Evolutionary conservation across 164 flowering plant genomes (phyloP), one percentile per base, ranked within the genome.

Genomic region (Santalum album): DNA sequence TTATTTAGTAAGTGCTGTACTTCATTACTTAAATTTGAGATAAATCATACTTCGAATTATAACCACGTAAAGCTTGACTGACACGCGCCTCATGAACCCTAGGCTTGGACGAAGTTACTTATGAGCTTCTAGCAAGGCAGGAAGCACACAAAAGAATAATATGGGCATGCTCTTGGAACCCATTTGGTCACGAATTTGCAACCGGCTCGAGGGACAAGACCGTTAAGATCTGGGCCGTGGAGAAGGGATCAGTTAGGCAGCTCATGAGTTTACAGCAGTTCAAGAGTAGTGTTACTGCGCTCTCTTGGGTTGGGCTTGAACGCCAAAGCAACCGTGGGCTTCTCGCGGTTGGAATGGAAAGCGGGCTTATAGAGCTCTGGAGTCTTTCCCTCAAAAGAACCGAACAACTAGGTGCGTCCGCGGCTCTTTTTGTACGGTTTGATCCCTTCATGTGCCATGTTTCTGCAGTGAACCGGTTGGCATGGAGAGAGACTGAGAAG

Each of bases 111-210:
- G 85, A 79, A 57, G 54, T 78, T 35, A 69, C 59, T 58, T 68
- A 71, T 67, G 52, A 83, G 60, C 87, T 91, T 51, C 27, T 88
- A 47, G 75, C 72, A 11, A 77, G 76, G 75, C 86, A 81, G 44
- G 95, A 88, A 66, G 97, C 90, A 25, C 99, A 92, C 71, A 87
- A 87, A 62, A 77, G 99, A 73, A 92, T 92, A 38, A 83, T 92
- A 71, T 92, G 99, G 99, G 69, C 91, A 27, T 92, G 99, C 63
- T 82, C 95, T 19, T 92, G 99, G 99, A 89, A 85, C 49, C 99
- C 97, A 50, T 72, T 65, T 54, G 81, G 83, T 38, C 85, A 87
- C 43, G 80, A 92, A 64, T 92, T 92, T 56, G 96, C 96, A 15
- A 92, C 99, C 1, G 94, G 97, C 25, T 92, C 97, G 22, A 74